phyloP scores from a whole-genome alignment of 2,329 filamentous ascomycete species.

The Akanthomyces uredinophilus region DNA sequence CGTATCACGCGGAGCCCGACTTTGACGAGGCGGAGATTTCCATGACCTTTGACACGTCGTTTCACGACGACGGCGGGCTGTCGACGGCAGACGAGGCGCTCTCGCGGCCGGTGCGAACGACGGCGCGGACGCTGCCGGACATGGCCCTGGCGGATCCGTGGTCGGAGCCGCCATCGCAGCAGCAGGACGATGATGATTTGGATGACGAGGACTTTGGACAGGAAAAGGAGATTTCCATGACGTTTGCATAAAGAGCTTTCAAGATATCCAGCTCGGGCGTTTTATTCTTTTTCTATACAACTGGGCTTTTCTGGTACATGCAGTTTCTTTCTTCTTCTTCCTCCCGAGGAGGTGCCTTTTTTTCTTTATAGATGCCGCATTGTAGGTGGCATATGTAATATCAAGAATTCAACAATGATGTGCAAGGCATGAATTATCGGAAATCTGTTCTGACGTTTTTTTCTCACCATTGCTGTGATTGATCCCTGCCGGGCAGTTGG shows the following conservation, averaged over 20 bases:
- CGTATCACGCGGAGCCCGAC: conserved; percentile 24
- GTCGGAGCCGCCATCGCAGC: conserved; percentile 26
- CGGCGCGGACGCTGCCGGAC: conserved; percentile 45
- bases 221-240: conserved; percentile 75
- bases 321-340: neutral
- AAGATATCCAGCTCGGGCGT: conserved; percentile 8
- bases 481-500: no score
- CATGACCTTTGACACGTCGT: conserved; percentile 69
- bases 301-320: neutral
- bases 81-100: conserved; percentile 29
- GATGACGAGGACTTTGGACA: conserved; percentile 64
- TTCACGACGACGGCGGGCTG: conserved; percentile 31
- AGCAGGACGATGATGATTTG: conserved; percentile 41
- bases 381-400: neutral
- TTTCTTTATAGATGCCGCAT: neutral
- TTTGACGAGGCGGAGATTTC: conserved; percentile 52
- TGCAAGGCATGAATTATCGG: neutral
- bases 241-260: conserved; percentile 57
- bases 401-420: neutral
- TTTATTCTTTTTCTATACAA: neutral
- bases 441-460: neutral
- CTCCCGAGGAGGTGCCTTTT: neutral
- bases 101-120: conserved; percentile 26
- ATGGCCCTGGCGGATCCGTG: conserved; percentile 58
- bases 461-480: no score